phyloP scores from a whole-genome alignment of 2,329 filamentous ascomycete genomes.

The Biscogniauxia mediterranea region DNA sequence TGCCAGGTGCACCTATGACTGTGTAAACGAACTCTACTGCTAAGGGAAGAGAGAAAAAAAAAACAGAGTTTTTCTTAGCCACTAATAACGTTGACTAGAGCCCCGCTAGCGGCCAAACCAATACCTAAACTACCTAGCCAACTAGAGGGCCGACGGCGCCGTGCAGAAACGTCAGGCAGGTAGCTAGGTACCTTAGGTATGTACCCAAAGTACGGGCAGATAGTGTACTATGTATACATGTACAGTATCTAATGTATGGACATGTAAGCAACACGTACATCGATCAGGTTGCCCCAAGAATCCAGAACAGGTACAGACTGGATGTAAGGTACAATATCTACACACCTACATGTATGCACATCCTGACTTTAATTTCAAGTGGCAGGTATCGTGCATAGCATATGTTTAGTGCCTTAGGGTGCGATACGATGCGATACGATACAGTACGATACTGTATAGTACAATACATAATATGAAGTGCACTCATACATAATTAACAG shows the following conservation, averaged over 20 bases:
- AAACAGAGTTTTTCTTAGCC: not conserved
- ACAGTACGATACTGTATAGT: too few species aligned
- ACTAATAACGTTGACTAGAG: conserved; percentile 1
- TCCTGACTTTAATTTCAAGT: not conserved
- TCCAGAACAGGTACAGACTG: not conserved
- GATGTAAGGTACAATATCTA: not conserved
- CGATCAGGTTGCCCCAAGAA: not conserved
- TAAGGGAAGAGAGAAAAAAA: not conserved
- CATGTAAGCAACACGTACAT: not conserved
- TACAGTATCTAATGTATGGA: not conserved
- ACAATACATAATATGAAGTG: too few species aligned
- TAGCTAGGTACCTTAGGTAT: not conserved
- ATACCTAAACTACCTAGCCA: not conserved
- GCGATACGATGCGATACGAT: not conserved
- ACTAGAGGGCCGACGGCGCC: not conserved
- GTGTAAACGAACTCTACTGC: not conserved
- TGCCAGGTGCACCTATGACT: not conserved
- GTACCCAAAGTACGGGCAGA: not conserved
- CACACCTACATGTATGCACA: not conserved
- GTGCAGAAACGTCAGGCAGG: not conserved
- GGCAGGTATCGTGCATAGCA: not conserved
- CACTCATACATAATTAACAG: too few species aligned
- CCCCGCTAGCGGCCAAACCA: not conserved
- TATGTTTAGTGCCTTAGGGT: not conserved
- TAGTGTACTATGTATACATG: not conserved